Conservation (phyloP, 140 eudicot species). For the Ambrosia hybrid region DNA sequence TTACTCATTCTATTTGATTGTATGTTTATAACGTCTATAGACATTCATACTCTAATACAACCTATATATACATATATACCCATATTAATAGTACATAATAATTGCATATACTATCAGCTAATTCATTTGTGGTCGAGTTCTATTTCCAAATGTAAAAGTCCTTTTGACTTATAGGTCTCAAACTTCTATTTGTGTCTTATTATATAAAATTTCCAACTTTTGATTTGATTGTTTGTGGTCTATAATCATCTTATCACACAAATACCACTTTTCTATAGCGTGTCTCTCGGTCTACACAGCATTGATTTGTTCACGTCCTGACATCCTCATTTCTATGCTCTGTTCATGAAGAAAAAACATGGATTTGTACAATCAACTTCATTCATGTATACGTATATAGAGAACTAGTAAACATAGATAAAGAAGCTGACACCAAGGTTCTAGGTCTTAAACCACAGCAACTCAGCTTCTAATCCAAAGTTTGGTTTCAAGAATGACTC, state of each 20-base stretch:
- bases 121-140: too few relatives aligned
- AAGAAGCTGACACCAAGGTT: not conserved
- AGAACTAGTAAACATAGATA: not conserved
- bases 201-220: not conserved
- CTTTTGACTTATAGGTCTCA: not conserved
- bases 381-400: not conserved
- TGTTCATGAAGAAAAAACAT: not conserved
- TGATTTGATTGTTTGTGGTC: not conserved
- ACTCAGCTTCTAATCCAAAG: not conserved
- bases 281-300: not conserved
- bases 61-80: not conserved
- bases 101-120: not conserved
- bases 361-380: not conserved
- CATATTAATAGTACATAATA: not conserved
- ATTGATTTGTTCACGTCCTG: not conserved
- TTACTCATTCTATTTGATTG: conserved; percentile 1
- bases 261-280: not conserved
- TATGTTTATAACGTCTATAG: not conserved
- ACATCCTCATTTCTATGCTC: too few relatives aligned
- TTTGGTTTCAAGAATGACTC: not conserved
- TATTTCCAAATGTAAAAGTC: too few relatives aligned
- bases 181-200: not conserved
- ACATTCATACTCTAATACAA: not conserved
- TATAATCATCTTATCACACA: not conserved
- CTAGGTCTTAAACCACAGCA: not conserved